phyloP scores from a whole-genome alignment of 2,329 filamentous ascomycete genomes.

The Arthrobotrys megalospora region DNA sequence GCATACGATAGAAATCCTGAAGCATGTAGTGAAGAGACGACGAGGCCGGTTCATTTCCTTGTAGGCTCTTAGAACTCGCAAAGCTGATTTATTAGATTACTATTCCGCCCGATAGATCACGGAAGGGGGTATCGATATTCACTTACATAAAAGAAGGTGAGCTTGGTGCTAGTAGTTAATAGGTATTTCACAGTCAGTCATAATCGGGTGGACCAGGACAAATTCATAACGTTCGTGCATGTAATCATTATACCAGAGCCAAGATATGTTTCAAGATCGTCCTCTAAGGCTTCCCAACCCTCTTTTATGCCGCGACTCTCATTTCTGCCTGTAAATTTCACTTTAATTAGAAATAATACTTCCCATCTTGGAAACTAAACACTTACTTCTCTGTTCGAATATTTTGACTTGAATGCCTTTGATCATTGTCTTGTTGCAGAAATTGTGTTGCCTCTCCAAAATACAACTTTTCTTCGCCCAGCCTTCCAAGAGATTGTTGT shows the following conservation, averaged over 20 bases:
- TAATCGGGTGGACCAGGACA: not conserved
- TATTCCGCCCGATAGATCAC: not conserved
- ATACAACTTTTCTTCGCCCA: not conserved
- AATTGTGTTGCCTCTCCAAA: slow-evolving; percentile 9
- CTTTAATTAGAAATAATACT: not conserved
- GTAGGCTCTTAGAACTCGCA: slow-evolving; percentile 15
- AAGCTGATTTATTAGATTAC: slow-evolving; percentile 24
- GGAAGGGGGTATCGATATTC: not conserved
- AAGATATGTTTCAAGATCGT: not conserved
- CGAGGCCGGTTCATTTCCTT: slow-evolving; percentile 26
- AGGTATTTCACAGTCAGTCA: not conserved
- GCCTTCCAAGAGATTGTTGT: slow-evolving; percentile 6
- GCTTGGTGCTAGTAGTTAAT: not conserved
- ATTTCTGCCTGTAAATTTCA: not conserved
- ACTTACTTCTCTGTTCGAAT: not conserved
- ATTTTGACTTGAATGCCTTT: not conserved
- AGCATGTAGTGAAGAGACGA: slow-evolving; percentile 17
- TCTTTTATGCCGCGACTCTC: not conserved
- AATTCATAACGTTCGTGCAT: not conserved
- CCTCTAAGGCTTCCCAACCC: not conserved
- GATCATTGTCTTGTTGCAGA: slow-evolving; percentile 4
- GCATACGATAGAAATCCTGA: slow-evolving; percentile 41
- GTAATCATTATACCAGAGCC: not conserved
- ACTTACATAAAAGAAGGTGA: slow-evolving; percentile 19
- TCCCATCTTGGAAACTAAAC: not conserved